Percentiles rank a stretch among this genome's conserved stretches.
Evolutionary conservation across 148 eudicot species (phyloP).

Genomic region (Chenopodium suecicum): DNA sequence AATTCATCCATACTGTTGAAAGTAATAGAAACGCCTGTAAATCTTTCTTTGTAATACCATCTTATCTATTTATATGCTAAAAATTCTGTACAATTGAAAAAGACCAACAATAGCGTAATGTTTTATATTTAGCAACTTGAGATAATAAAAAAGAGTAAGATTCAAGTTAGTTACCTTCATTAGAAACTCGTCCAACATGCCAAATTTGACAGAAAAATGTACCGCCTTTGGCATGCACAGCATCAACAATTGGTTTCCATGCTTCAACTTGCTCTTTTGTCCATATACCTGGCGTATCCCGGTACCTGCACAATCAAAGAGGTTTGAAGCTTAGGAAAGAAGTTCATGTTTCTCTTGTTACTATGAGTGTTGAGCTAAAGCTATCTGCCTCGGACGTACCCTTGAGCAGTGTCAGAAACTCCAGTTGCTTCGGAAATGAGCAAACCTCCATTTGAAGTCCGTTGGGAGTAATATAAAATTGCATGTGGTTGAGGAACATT

Average conservation of each 20-base stretch:
- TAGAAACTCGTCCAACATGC: conserved; percentile 50
- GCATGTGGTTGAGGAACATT: conserved; percentile 58
- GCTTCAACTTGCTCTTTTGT: conserved; percentile 58
- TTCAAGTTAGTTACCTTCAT: conserved; percentile 27
- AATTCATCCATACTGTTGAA: too few relatives aligned
- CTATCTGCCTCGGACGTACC: conserved; percentile 23
- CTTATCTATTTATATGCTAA: too few relatives aligned
- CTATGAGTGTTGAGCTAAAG: too few relatives aligned
- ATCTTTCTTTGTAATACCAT: too few relatives aligned
- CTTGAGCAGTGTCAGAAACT: conserved; percentile 51
- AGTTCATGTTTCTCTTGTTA: not conserved
- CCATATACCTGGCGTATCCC: conserved; percentile 53
- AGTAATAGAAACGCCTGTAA: too few relatives aligned
- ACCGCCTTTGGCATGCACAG: conserved; percentile 56
- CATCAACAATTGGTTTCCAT: conserved; percentile 60
- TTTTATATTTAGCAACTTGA: not conserved
- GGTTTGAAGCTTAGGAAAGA: not conserved
- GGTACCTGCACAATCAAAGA: conserved; percentile 27
- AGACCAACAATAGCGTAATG: not conserved
- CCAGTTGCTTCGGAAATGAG: conserved; percentile 52
- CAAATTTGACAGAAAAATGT: conserved; percentile 52
- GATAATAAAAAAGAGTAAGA: not conserved
- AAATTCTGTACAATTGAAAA: too few relatives aligned
- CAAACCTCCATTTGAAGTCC: conserved; percentile 50
- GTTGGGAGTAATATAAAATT: conserved; percentile 44